Base-by-base conservation (phyloP, 805 yeast species). In the Ogataea minuta region DNA sequence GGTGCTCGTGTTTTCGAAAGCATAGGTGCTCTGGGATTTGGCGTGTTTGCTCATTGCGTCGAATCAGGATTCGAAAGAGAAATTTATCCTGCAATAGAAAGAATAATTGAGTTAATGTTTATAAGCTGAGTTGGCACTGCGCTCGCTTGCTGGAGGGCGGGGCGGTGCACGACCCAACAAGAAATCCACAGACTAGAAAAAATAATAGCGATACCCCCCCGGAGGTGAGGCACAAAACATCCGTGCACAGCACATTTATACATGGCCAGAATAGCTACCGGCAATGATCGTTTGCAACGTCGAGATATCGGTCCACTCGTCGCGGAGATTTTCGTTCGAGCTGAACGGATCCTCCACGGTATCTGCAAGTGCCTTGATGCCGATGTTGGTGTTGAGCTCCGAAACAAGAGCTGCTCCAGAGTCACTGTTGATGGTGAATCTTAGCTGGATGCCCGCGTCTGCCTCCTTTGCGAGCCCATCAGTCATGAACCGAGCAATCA, bases 1-100 rank as follows among this genome's bases (percentile, higher is more conserved):
- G 41, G 96, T 87, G 33, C 96, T 87, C 49, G 95, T 86, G 70
- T 86, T 86, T 66, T 91, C 99, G 58, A 93, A 91, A 15, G 95
- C 95, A 76, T 81, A 82, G 29, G 88, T 77, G 36, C 84, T 77
- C 63, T 82, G 89, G 28, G 84, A 73, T 64, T 82, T 82, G 52
- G 68, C 68, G 65, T 82, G 89, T 58, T 77, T 81, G 25, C 61
- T 54, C 57, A 58, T 60, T 17, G 27, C 23, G 14, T 8, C 8
- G 21, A 8, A 19, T 17, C 26, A 11, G 9, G 15, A 10, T 23
- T 8, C 11, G n/a, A 10, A 17, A 29, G 9, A 19, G 17, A 20
- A 12, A 14, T 13, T 26, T 26, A 20, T 34, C 10, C 11, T 21
- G 27, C 21, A n/a, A 34, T n/a, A 28, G 31, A 13, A 34, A 23